Percentiles rank a stretch among this genome's conserved stretches.
phyloP scores from a whole-genome alignment of 306 rosid species.

The Ammopiptanthus mongolicus region DNA sequence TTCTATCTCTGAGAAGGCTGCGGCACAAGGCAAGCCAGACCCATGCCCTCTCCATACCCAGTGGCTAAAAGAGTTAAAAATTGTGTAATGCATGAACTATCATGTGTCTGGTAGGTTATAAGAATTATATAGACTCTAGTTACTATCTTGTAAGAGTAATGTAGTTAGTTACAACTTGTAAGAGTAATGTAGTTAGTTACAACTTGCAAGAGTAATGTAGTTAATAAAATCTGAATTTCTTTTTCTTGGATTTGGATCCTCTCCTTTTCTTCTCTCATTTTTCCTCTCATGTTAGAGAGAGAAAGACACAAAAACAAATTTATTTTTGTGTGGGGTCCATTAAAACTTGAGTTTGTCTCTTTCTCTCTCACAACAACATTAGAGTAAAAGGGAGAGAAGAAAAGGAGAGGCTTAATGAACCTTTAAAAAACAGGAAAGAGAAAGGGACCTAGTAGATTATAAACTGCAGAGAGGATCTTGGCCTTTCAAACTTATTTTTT shows the following conservation, averaged over 20 bases:
- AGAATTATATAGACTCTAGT: neutral
- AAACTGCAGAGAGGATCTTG: no score
- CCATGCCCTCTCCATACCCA: slow-evolving; percentile 83
- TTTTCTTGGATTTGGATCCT: no score
- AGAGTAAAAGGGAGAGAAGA: neutral
- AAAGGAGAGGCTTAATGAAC: neutral
- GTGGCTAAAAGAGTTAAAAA: slow-evolving; percentile 72
- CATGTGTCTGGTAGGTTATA: neutral
- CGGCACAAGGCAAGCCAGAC: slow-evolving; percentile 66
- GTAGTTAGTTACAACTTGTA: slow-evolving; percentile 10
- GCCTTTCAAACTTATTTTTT: no score
- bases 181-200: slow-evolving; percentile 11
- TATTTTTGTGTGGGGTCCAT: no score
- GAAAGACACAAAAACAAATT: no score
- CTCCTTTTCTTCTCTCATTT: no score
- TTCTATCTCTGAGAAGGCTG: slow-evolving; percentile 62
- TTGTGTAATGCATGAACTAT: slow-evolving; percentile 37
- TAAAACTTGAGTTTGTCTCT: no score
- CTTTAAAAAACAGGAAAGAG: neutral
- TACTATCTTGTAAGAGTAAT: slow-evolving; percentile 5
- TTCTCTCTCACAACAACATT: no score
- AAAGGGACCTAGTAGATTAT: no score
- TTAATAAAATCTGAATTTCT: no score
- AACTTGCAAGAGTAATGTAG: neutral
- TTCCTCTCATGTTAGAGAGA: no score